Percentiles rank a stretch among this genome's conserved stretches.
These are phyloP conservation scores for Malus orientalis DNA, from an alignment of 306 rosid genomes.

Conservation along the genomic window DNA sequence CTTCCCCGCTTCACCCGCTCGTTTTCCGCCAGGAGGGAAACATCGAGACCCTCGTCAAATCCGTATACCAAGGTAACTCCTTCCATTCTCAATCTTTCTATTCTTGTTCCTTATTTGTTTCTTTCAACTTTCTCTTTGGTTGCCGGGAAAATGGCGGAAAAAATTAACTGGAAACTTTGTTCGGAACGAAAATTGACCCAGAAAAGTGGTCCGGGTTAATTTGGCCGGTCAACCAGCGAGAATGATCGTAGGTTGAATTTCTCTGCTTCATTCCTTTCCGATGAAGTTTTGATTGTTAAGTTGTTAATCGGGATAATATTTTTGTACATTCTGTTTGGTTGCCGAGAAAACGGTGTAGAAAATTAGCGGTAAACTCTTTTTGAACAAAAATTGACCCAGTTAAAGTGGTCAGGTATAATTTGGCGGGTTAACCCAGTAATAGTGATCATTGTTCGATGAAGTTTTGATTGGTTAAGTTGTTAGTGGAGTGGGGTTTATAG, in stretches of 20 bases:
- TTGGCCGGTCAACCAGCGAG: background rate
- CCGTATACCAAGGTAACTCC: constrained; percentile 61
- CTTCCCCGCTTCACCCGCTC: constrained; percentile 36
- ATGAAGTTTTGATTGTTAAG: background rate
- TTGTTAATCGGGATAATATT: background rate
- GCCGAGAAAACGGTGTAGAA: constrained; percentile 3
- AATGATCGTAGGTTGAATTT: background rate
- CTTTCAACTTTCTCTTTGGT: background rate
- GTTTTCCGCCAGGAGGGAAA: constrained; percentile 91
- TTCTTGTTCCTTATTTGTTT: background rate
- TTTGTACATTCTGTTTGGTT: constrained; percentile 1
- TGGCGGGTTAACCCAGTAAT: background rate
- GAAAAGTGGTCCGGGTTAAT: background rate
- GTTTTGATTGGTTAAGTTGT: background rate
- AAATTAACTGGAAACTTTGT: background rate
- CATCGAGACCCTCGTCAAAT: constrained; percentile 88
- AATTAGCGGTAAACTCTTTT: background rate
- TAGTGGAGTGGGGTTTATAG: background rate
- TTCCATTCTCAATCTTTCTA: background rate
- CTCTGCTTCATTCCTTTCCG: background rate
- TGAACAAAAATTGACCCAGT: background rate
- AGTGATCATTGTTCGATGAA: background rate
- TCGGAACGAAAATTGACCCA: background rate
- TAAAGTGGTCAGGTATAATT: background rate
- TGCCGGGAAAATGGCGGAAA: constrained; percentile 3